phyloP scores from a whole-genome alignment of 2,329 filamentous ascomycete genomes.

The Venturia oleaginea region DNA sequence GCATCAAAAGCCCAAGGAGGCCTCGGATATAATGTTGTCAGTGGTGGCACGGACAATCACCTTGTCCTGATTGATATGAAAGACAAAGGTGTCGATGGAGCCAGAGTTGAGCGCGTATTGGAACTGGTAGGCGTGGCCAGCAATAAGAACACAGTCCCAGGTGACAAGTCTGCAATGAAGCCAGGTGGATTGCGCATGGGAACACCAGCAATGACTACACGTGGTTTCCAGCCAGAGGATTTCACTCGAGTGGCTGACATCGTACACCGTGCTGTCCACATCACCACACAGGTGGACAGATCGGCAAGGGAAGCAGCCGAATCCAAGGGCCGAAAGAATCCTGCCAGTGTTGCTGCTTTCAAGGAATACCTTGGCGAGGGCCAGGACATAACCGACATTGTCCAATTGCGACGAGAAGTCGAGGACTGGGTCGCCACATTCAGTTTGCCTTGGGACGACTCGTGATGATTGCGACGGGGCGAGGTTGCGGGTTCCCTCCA shows the following conservation, averaged over 20 bases:
- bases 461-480: neutral
- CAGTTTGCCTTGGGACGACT: conserved; percentile 29
- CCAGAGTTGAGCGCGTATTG: conserved; percentile 88
- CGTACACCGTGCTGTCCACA: conserved; percentile 32
- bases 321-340: conserved; percentile 29
- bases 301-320: conserved; percentile 30
- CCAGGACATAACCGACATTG: conserved; percentile 32
- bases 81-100: conserved; percentile 77
- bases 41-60: conserved; percentile 94
- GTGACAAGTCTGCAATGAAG: conserved; percentile 93
- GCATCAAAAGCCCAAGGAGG: conserved; percentile 61
- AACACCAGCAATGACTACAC: conserved; percentile 92
- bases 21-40: conserved; percentile 88
- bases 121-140: conserved; percentile 98
- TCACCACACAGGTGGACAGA: conserved; percentile 33
- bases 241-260: conserved; percentile 58
- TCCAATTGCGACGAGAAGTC: conserved; percentile 32
- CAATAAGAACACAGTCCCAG: conserved; percentile 99
- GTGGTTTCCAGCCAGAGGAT: conserved; percentile 86
- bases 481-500: too few species aligned
- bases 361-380: conserved; percentile 33
- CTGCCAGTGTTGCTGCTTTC: conserved; percentile 31
- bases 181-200: conserved; percentile 93
- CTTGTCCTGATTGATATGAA: conserved; percentile 94
- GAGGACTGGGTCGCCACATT: conserved; percentile 35